A percentile compares a stretch with the other conserved stretches of the same genome.
These are phyloP conservation scores for Diaporthe ilicicola DNA, from an alignment of 2,329 filamentous ascomycete species.

Conservation along the genomic window DNA sequence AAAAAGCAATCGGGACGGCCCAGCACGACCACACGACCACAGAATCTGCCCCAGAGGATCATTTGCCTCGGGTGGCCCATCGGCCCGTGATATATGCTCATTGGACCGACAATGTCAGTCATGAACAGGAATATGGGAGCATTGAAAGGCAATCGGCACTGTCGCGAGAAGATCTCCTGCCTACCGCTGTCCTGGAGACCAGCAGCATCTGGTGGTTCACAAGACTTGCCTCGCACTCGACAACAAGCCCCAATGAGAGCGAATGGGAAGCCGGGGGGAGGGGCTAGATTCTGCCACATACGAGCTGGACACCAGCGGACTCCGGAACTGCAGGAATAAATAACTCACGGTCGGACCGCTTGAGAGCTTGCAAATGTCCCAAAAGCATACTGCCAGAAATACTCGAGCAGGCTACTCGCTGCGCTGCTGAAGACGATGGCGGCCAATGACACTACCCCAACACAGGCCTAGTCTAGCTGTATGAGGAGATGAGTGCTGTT, in stretches of 20 bases:
- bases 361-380: no score
- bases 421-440: neutral
- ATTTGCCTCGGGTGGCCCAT: conserved; percentile 7
- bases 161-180: neutral
- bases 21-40: neutral
- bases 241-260: neutral
- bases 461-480: neutral
- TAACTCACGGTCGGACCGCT: neutral
- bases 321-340: neutral
- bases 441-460: neutral
- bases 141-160: neutral
- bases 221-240: neutral
- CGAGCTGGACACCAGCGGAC: neutral
- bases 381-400: conserved; percentile 2
- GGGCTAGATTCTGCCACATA: no score
- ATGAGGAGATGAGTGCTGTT: conserved; percentile 8
- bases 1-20: conserved; percentile 10
- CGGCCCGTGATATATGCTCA: neutral
- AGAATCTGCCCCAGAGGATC: neutral
- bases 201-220: neutral
- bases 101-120: neutral
- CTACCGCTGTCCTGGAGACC: neutral
- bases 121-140: neutral
- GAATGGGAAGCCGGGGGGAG: neutral
- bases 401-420: neutral